These are phyloP conservation scores for Vanderwaltozyma verrucispora DNA, from an alignment of 805 yeast species.

Conservation along the genomic window DNA sequence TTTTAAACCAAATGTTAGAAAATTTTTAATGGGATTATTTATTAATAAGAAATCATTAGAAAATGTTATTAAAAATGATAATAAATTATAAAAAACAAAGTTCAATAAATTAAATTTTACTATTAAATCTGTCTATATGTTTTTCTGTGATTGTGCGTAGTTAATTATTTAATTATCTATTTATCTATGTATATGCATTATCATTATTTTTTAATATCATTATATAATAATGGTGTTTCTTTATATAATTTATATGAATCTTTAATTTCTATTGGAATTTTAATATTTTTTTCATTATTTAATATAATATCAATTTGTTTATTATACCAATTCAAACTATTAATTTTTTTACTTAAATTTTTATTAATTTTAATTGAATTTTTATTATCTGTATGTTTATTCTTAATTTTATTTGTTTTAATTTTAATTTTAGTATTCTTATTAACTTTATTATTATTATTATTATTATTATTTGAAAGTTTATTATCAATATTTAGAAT, in stretches of 20 bases:
- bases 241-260: conserved; percentile 22
- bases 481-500: conserved; percentile 8
- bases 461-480: not conserved
- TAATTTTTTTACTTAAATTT: conserved; percentile 1
- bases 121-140: no score
- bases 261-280: conserved; percentile 17
- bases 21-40: conserved; percentile 56
- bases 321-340: conserved; percentile 19
- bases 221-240: conserved; percentile 23
- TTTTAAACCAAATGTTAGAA: conserved; percentile 52
- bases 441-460: no score
- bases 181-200: no score
- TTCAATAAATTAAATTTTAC: no score
- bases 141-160: no score
- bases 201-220: conserved; percentile 8
- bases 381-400: not conserved
- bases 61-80: conserved; percentile 37
- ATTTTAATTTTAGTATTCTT: no score
- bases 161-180: no score
- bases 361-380: not conserved
- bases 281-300: conserved; percentile 5
- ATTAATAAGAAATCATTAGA: conserved; percentile 45
- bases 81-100: no score
- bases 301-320: conserved; percentile 10
- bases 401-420: not conserved